Conservation (phyloP, 305 asterid species). For the Solanum hybrid region DNA sequence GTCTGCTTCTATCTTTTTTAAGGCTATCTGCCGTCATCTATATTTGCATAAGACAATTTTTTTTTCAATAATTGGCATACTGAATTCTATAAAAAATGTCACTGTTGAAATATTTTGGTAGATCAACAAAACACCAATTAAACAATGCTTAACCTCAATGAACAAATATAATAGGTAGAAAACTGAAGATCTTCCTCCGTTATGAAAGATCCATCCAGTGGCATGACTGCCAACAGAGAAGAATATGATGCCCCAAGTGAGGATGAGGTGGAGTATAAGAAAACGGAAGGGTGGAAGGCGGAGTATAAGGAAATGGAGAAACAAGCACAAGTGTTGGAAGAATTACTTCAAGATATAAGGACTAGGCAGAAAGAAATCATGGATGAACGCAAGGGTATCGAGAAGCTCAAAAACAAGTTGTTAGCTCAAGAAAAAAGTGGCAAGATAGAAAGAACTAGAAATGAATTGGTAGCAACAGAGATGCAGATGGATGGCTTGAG, state of each 20-base stretch:
- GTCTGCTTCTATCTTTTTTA: not conserved
- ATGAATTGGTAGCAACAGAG: not conserved
- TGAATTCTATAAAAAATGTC: not conserved
- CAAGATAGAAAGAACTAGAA: not conserved
- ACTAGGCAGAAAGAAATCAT: not conserved
- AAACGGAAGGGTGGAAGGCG: not conserved
- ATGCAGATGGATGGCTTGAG: not conserved
- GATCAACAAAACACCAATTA: not conserved
- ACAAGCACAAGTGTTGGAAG: not conserved
- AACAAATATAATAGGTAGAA: not conserved
- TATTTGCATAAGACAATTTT: not conserved
- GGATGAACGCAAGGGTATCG: not conserved
- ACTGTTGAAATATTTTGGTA: not conserved
- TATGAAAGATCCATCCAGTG: not conserved
- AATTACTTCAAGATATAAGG: not conserved
- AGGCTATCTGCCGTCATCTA: not conserved
- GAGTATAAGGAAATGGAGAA: not conserved
- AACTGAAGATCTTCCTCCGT: not conserved
- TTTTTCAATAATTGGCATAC: not conserved
- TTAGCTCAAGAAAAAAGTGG: not conserved
- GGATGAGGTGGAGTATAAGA: not conserved
- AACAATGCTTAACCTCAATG: not conserved
- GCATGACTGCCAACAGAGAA: not conserved
- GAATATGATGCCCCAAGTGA: not conserved
- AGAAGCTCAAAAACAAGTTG: not conserved